A percentile compares a stretch with the other conserved stretches of the same genome.
Evolutionary conservation across 257 asterid genomes (phyloP).

Genomic region (Thymus mandschuricus): DNA sequence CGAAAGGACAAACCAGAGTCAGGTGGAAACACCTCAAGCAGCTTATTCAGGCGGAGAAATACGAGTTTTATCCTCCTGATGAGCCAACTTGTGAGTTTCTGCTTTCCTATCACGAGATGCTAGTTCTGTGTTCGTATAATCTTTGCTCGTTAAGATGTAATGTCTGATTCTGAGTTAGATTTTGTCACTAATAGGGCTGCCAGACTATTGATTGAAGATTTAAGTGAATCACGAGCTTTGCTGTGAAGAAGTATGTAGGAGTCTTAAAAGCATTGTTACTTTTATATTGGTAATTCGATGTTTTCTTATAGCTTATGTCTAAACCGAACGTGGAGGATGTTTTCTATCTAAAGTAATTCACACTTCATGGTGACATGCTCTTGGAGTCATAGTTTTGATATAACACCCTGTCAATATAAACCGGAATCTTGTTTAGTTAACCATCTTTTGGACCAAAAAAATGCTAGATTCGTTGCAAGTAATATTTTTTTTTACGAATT

Average conservation of each 20-base stretch:
- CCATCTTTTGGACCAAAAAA: background rate
- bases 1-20: conserved; percentile 86
- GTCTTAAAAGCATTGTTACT: background rate
- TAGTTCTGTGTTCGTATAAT: conserved; percentile 12
- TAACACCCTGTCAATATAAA: background rate
- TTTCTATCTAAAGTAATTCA: background rate
- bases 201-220: conserved; percentile 12
- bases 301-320: background rate
- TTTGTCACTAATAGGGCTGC: background rate
- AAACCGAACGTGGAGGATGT: background rate
- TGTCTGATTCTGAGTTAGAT: background rate
- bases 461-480: background rate
- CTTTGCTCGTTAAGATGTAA: background rate
- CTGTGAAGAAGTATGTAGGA: background rate
- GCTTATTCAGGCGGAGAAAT: conserved; percentile 84
- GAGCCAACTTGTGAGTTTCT: conserved; percentile 74
- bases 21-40: conserved; percentile 98
- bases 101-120: background rate
- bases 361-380: background rate
- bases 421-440: background rate
- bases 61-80: conserved; percentile 65
- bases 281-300: background rate
- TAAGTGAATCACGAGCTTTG: conserved; percentile 10
- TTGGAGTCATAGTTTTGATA: background rate
- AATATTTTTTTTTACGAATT: background rate